phyloP scores from a whole-genome alignment of 345 rosid species.

The Brassica cretica region DNA sequence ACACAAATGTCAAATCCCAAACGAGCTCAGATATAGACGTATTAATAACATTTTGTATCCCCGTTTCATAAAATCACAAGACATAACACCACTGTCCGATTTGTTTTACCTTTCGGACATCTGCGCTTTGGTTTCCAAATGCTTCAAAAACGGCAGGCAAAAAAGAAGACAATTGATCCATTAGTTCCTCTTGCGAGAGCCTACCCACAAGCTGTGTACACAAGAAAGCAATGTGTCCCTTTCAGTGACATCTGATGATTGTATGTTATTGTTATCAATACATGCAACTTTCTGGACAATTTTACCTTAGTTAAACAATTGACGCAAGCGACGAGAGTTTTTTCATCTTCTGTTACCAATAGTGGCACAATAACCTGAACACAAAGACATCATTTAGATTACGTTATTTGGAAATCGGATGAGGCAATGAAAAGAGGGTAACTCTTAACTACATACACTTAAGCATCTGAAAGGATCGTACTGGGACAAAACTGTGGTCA shows the following conservation, averaged over 20 bases:
- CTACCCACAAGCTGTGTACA: slow-evolving; percentile 82
- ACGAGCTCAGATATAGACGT: neutral
- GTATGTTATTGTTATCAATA: neutral
- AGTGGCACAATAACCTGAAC: slow-evolving; percentile 84
- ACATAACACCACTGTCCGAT: no score
- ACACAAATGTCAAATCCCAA: slow-evolving; percentile 4
- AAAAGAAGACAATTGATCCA: slow-evolving; percentile 78
- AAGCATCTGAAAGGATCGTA: slow-evolving; percentile 97
- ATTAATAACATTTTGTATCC: neutral
- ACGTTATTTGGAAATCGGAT: neutral
- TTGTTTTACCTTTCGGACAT: slow-evolving; percentile 82
- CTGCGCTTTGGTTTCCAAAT: slow-evolving; percentile 95
- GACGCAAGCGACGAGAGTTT: slow-evolving; percentile 84
- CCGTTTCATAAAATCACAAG: neutral
- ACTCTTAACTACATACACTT: slow-evolving; percentile 57
- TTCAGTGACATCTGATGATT: slow-evolving; percentile 7
- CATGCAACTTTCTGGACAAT: neutral
- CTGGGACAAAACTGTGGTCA: slow-evolving; percentile 69
- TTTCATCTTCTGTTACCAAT: slow-evolving; percentile 89
- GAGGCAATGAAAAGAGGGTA: slow-evolving; percentile 12
- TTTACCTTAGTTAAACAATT: slow-evolving; percentile 93
- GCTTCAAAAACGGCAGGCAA: slow-evolving; percentile 97
- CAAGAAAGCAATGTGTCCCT: slow-evolving; percentile 2
- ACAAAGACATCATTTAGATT: slow-evolving; percentile 23
- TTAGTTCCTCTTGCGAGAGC: slow-evolving; percentile 89